These are phyloP conservation scores for Carnegiea gigantea DNA, from an alignment of 179 eudicot genomes.

Conservation along the genomic window DNA sequence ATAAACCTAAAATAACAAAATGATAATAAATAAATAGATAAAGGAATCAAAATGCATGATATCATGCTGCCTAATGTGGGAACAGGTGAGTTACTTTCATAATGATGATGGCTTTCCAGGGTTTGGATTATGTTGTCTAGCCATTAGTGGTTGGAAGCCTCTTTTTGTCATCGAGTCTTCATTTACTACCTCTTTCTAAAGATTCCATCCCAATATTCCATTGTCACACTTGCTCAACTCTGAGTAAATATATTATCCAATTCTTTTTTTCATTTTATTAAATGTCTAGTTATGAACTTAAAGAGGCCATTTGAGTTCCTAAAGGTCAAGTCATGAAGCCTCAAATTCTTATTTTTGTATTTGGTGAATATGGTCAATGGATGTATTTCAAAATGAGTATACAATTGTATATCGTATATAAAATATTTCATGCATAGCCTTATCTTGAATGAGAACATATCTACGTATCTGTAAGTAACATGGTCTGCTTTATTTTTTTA, in stretches of 20 bases:
- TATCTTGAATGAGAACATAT: too few species aligned
- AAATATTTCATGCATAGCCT: too few species aligned
- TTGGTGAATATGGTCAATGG: too few species aligned
- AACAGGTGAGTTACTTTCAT: not conserved
- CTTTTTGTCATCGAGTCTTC: not conserved
- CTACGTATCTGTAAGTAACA: too few species aligned
- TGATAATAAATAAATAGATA: not conserved
- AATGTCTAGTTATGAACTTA: not conserved
- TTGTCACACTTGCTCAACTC: not conserved
- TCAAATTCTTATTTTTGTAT: too few species aligned
- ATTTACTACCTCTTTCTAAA: not conserved
- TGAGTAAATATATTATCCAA: not conserved
- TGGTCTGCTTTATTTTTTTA: too few species aligned
- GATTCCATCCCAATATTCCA: not conserved
- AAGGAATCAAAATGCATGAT: not conserved
- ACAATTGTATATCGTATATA: too few species aligned
- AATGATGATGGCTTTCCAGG: not conserved
- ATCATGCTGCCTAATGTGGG: constrained; percentile 4
- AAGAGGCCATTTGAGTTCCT: constrained; percentile 2
- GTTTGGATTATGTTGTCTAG: not conserved
- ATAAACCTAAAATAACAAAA: not conserved
- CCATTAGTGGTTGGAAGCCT: not conserved
- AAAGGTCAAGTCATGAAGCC: not conserved
- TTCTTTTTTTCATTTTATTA: not conserved
- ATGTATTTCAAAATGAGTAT: too few species aligned